Evolutionary conservation across 345 rosid genomes (phyloP).

Genomic region (Raphanus raphanistrum): DNA sequence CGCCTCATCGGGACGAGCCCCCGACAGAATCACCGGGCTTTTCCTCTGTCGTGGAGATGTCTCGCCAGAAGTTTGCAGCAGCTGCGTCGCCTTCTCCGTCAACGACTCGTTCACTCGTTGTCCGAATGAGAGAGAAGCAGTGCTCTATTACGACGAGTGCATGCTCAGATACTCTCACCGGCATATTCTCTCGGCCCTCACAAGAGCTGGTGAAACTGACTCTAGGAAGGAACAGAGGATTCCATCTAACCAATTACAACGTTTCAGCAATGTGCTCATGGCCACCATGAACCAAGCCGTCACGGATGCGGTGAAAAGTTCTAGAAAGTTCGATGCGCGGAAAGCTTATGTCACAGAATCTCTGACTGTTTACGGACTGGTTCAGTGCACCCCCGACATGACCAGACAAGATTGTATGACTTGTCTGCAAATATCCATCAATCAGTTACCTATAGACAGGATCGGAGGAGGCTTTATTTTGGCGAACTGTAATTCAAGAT

Average conservation of each 20-base stretch:
- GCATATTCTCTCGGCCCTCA: neutral
- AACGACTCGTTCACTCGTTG: constrained; percentile 18
- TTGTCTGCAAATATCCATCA: constrained; percentile 32
- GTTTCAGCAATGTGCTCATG: neutral
- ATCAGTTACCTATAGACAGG: neutral
- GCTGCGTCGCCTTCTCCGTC: constrained; percentile 2
- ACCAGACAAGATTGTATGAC: constrained; percentile 1
- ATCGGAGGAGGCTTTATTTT: constrained; percentile 30
- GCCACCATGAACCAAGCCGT: neutral
- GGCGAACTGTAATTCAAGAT: constrained; percentile 48
- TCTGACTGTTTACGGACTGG: constrained; percentile 32
- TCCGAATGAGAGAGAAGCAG: constrained; percentile 16
- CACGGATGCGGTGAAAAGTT: neutral
- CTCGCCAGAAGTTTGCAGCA: constrained; percentile 20
- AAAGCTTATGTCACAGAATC: neutral
- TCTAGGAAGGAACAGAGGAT: neutral
- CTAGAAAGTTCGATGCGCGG: constrained; percentile 31
- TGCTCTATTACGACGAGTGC: constrained; percentile 41
- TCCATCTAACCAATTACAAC: neutral
- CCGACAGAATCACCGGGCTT: constrained; percentile 10
- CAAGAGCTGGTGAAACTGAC: neutral
- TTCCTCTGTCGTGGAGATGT: constrained; percentile 23
- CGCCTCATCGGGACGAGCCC: neutral
- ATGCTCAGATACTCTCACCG: constrained; percentile 38
- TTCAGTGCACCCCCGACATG: constrained; percentile 56